Percentiles rank a stretch among this genome's conserved stretches.
Evolutionary conservation across 495 filamentous ascomycete genomes (phyloP).

Genomic region (Tirmania nivea): DNA sequence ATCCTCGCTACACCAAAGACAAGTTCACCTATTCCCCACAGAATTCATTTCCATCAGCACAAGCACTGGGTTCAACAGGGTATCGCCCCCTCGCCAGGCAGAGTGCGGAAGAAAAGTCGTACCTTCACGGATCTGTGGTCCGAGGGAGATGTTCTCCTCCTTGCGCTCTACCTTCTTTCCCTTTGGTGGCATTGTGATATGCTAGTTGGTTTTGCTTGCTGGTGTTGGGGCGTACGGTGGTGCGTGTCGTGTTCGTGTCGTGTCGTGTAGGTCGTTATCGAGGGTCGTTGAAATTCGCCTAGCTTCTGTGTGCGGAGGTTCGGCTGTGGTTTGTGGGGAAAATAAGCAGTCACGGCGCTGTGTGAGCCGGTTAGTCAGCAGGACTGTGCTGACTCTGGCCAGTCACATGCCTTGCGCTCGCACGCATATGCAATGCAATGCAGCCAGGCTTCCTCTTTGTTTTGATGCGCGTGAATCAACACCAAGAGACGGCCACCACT

Average conservation of each 20-base stretch:
- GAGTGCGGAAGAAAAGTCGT: conserved; percentile 11
- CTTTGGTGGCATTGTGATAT: conserved; percentile 17
- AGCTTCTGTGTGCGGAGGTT: too few relatives aligned
- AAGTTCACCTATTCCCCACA: conserved; percentile 46
- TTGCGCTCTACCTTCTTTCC: conserved; percentile 23
- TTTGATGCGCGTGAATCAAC: too few relatives aligned
- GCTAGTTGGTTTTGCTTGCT: not conserved
- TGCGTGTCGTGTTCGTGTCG: not conserved
- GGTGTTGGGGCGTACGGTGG: not conserved
- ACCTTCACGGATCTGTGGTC: conserved; percentile 84
- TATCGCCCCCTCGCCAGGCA: not conserved
- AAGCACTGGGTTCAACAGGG: not conserved
- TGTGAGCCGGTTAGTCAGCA: too few relatives aligned
- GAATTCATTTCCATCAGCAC: not conserved
- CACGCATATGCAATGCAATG: too few relatives aligned
- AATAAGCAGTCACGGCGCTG: too few relatives aligned
- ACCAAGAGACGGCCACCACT: too few relatives aligned
- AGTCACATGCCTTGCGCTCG: too few relatives aligned
- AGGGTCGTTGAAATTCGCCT: too few relatives aligned
- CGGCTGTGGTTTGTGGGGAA: too few relatives aligned
- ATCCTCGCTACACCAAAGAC: conserved; percentile 98
- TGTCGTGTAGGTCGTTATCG: too few relatives aligned
- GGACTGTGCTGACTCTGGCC: too few relatives aligned
- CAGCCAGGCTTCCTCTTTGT: too few relatives aligned
- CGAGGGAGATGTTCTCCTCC: conserved; percentile 94